Base-by-base conservation (phyloP, 208 protist species). In the Leishmania mexicana region DNA sequence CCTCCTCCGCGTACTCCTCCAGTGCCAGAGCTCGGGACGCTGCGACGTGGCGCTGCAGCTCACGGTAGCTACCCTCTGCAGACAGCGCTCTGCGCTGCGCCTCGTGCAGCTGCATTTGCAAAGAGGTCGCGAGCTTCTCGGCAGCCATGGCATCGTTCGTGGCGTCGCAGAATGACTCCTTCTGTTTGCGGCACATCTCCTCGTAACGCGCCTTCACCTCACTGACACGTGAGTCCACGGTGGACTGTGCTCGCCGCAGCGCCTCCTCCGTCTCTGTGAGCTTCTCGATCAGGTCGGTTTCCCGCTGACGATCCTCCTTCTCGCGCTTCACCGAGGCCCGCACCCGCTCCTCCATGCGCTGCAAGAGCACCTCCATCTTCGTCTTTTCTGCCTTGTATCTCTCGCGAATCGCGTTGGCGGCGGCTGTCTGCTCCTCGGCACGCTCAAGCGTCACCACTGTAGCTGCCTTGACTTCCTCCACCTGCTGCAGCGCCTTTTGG, bases 371-470 rank as follows among this genome's bases (percentile, higher is more conserved):
- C 75, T 92, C 90, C 88, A 94, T 94, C 80, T 92, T 91, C 11
- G 85, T 70, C 72, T 86, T 86, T 64, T 94, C 90, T 71, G 90
- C 89, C 80, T 90, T 90, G 86, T 92, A 93, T 65, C 87, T 88
- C 21, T 86, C 87, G 1, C 84, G 80, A 40, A 96, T 74, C n/a
- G 78, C 77, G 49, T 80, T 75, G 60, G 92, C 88, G 3, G 85
- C 85, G n/a, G 84, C 64, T 31, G 76, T 85, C 85, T 90, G 78
- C 53, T 77, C 80, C 67, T 81, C 83, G 72, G 90, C 81, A 70
- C 84, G 24, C 74, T 83, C 80, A 45, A 85, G 64, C 24, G 80
- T 79, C 45, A 76, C 65, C n/a, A 74, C 81, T 57, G 85, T 80
- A 21, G 85, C 81, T 65, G 80, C 70, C 60, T 74, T 70, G 75